Evolutionary conservation across 352 stramenopile genomes (phyloP), one percentile per base, ranked within the genome.

Genomic region (Phytopythium vexans): DNA sequence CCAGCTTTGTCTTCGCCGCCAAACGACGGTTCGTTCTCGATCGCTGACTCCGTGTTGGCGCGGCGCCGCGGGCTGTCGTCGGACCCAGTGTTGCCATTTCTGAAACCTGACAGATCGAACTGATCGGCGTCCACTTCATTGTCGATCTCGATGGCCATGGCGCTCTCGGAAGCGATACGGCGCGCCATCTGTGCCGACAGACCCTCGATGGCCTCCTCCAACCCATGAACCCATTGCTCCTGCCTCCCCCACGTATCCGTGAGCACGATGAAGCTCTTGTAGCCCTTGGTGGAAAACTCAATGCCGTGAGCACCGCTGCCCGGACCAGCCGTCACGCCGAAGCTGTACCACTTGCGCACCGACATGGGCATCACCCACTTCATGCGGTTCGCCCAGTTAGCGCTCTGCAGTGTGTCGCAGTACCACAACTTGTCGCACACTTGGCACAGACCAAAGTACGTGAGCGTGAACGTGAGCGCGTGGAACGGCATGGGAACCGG

Each of bases 381-480:
- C 85, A 94, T 93, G n/a, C 85, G 82, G 34, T 68, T 92, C 34
- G 77, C 60, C 85, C 85, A 94, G 54, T 94, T 94, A 0, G 85
- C 62, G 16, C 77, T 92, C 52, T 89, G 74, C 33, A 94, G 57
- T 7, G 85, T 92, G 46, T 94, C 85, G 49, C 85, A 94, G 49
- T 93, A 94, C 85, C 85, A 94, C 1, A 94, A 60, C 54, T 94
- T 93, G 64, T 92, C 85, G 59, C 85, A 94, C 62, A 92, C 88
- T 64, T 86, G 80, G 44, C 85, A 94, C 10, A 94, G 54, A 8
- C 85, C 85, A 40, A 94, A 87, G 54, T 81, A 93, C 11, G 85
- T 94, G 45, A 92, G 68, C 15, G 85, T 92, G 43, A 92, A 94
- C 40, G 85, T 94, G 16, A 94, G 72, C 15, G 85, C 85, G 46